Evolutionary conservation across 805 yeast genomes (phyloP).

Genomic region (Sugiyamaella chiloensis): DNA sequence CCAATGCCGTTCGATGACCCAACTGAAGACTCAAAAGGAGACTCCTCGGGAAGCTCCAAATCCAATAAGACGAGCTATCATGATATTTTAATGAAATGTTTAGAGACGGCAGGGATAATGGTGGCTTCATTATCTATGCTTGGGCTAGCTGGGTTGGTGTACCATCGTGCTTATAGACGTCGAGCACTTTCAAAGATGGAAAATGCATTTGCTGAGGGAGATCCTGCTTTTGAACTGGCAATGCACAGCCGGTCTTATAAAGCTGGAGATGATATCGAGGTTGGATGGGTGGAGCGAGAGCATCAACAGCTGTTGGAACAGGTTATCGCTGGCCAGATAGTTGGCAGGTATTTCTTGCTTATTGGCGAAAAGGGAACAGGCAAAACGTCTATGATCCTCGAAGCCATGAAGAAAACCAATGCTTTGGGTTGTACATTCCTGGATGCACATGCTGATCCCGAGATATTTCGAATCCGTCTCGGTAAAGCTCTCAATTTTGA

Average conservation of each 20-base stretch:
- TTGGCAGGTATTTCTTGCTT: constrained; percentile 66
- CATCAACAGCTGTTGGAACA: constrained; percentile 65
- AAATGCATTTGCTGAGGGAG: constrained; percentile 63
- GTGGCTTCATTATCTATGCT: constrained; percentile 64
- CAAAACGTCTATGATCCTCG: constrained; percentile 70
- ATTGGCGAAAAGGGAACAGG: constrained; percentile 90
- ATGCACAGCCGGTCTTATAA: constrained; percentile 40
- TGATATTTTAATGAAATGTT: constrained; percentile 18
- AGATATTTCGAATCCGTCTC: constrained; percentile 68
- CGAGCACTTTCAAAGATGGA: constrained; percentile 66
- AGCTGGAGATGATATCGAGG: constrained; percentile 8
- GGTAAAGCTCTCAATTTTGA: constrained; percentile 74
- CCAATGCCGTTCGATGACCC: constrained; percentile 13
- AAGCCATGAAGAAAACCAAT: constrained; percentile 60
- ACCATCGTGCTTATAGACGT: constrained; percentile 57
- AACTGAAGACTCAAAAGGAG: constrained; percentile 3
- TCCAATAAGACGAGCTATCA: neutral
- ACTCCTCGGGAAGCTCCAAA: neutral
- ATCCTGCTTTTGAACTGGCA: constrained; percentile 58
- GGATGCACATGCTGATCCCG: constrained; percentile 86
- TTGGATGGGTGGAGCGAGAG: constrained; percentile 46
- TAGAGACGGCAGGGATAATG: constrained; percentile 69
- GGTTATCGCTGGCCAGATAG: constrained; percentile 58
- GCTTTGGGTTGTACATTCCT: constrained; percentile 65
- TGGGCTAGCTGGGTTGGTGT: constrained; percentile 68